These are phyloP conservation scores for Neofusicoccum umdonicola DNA, from an alignment of 2,329 filamentous ascomycete species.

Conservation along the genomic window DNA sequence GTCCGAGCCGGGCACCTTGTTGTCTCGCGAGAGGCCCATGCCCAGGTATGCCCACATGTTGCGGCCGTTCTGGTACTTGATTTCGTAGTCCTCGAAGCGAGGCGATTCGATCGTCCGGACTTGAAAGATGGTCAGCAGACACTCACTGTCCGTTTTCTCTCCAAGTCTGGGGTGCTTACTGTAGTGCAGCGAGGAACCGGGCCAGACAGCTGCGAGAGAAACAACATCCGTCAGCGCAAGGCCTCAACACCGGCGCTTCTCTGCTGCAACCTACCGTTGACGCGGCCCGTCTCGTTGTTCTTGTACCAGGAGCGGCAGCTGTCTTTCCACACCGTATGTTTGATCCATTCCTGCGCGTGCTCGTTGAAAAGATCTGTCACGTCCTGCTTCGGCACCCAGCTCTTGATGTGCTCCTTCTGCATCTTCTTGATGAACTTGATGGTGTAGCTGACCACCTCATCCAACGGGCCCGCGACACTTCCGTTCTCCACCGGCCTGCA, in stretches of 20 bases:
- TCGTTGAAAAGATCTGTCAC: constrained; percentile 45
- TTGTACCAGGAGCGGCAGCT: constrained; percentile 48
- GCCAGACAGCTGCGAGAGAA: constrained; percentile 45
- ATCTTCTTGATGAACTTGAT: constrained; percentile 46
- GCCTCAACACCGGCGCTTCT: not conserved
- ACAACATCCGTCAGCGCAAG: not conserved
- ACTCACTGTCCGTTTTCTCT: no score
- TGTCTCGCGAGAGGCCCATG: constrained; percentile 38
- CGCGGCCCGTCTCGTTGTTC: constrained; percentile 38
- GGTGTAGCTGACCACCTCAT: constrained; percentile 40
- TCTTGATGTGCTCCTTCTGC: constrained; percentile 46
- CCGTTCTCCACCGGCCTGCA: constrained; percentile 47
- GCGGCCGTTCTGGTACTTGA: constrained; percentile 36
- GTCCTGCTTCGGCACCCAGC: constrained; percentile 40
- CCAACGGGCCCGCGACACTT: constrained; percentile 42
- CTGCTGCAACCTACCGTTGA: constrained; percentile 25
- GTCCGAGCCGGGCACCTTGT: constrained; percentile 29
- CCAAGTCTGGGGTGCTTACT: constrained; percentile 17
- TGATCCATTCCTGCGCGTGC: constrained; percentile 48
- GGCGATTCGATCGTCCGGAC: constrained; percentile 37
- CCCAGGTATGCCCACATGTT: constrained; percentile 45
- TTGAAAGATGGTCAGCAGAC: not conserved
- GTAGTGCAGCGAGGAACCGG: constrained; percentile 52
- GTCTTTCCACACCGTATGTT: constrained; percentile 50
- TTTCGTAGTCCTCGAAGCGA: constrained; percentile 46